A percentile compares a stretch with the other conserved stretches of the same genome.
phyloP scores from a whole-genome alignment of 495 filamentous ascomycete genomes.

The Hypoxylon cercidicola region DNA sequence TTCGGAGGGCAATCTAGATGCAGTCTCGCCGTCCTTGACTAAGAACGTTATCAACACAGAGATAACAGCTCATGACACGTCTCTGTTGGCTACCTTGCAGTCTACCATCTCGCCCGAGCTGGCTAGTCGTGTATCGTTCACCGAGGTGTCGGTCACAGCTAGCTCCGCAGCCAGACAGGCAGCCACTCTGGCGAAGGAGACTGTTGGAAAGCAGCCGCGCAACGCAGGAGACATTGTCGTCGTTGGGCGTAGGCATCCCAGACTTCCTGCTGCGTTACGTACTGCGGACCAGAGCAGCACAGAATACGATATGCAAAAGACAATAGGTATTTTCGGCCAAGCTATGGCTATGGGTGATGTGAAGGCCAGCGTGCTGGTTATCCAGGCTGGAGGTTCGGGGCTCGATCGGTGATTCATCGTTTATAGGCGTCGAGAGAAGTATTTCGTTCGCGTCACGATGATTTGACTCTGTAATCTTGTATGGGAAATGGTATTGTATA shows the following conservation, averaged over 20 bases:
- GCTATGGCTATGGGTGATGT: conserved; percentile 68
- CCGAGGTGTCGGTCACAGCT: conserved; percentile 45
- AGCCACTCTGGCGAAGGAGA: conserved; percentile 62
- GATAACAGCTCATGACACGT: conserved; percentile 61
- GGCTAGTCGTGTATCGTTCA: conserved; percentile 70
- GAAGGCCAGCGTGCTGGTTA: conserved; percentile 78
- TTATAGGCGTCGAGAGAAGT: conserved; percentile 1
- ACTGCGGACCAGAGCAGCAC: conserved; percentile 44
- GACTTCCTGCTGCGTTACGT: conserved; percentile 43
- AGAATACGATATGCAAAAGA: conserved; percentile 63
- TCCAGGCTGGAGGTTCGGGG: conserved; percentile 63
- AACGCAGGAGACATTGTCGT: conserved; percentile 86
- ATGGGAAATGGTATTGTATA: conserved; percentile 4
- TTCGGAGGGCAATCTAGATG: conserved; percentile 42
- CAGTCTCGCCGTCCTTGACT: conserved; percentile 36
- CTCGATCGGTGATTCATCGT: conserved; percentile 2
- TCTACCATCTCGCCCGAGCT: conserved; percentile 70
- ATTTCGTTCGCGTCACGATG: neutral
- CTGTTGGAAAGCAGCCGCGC: conserved; percentile 67
- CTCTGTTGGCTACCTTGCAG: conserved; percentile 70
- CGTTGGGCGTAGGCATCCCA: conserved; percentile 67
- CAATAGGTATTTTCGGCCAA: conserved; percentile 75
- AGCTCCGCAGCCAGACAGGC: conserved; percentile 38
- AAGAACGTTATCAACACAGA: conserved; percentile 47
- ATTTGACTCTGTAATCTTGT: neutral